Conservation (phyloP, 768 basidiomycete genomes). For the Sporobolomyces pararoseus region DNA sequence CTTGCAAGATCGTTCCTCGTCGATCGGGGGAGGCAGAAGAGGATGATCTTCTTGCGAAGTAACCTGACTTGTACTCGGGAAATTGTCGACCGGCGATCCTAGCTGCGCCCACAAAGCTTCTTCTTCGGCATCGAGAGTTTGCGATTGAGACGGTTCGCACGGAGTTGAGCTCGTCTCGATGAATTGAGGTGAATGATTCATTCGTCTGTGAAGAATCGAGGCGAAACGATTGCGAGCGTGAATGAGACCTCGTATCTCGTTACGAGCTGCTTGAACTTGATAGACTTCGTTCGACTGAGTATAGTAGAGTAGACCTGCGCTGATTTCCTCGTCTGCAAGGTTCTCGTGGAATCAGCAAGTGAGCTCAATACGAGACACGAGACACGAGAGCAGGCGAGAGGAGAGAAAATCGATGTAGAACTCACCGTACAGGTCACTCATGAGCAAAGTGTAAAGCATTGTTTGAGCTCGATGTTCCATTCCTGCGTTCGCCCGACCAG, state of each 20-base stretch:
- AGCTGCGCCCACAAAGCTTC: slow-evolving; percentile 11
- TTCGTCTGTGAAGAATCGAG: slow-evolving; percentile 52
- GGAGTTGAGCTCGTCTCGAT: background rate
- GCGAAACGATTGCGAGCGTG: slow-evolving; percentile 79
- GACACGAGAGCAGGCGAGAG: too few relatives aligned
- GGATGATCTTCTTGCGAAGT: slow-evolving; percentile 44
- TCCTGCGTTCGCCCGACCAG: slow-evolving; percentile 68
- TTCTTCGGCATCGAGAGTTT: slow-evolving; percentile 8
- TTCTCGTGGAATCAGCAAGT: too few relatives aligned
- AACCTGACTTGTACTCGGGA: background rate
- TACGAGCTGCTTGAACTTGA: slow-evolving; percentile 69
- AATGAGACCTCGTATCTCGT: slow-evolving; percentile 82
- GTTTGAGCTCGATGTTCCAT: slow-evolving; percentile 98
- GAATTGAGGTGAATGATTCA: background rate
- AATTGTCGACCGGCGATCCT: background rate
- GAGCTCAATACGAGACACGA: too few relatives aligned
- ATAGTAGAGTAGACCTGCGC: slow-evolving; percentile 84
- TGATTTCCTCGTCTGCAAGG: slow-evolving; percentile 61
- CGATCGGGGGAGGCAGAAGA: slow-evolving; percentile 82
- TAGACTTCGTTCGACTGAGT: slow-evolving; percentile 86
- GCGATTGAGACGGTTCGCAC: background rate
- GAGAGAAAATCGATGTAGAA: too few relatives aligned
- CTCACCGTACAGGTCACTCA: slow-evolving; percentile 76
- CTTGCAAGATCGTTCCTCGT: slow-evolving; percentile 72
- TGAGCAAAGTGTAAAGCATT: slow-evolving; percentile 88